Base-by-base conservation (phyloP, 2,329 filamentous ascomycete genomes). In the Ophiosphaerella narmari region DNA sequence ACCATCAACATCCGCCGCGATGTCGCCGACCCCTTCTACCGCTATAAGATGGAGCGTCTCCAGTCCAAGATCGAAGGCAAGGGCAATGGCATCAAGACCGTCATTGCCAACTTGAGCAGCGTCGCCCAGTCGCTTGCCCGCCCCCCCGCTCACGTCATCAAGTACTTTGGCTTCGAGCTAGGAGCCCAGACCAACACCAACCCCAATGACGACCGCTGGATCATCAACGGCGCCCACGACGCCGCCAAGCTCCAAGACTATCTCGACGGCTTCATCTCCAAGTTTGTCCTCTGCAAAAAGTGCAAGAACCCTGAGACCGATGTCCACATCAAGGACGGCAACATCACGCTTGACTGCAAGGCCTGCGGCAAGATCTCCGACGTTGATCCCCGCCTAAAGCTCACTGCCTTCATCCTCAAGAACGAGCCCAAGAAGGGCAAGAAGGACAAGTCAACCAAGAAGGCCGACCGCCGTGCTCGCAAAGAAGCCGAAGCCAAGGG, bases 1-100 rank as follows among this genome's bases (percentile, higher is more conserved):
- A 92, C 90, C 81, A 83, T 99, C 86, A 99, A 99, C 80, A 92
- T 97, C 79, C 92, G 92, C 78, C 91, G 68, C 73, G 93, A 97
- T 89, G 88, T 96, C 81, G 88, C 88, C 82, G 94, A 99, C 81
- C 89, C 89, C 80, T 99, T 97, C 86, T 99, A 99, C 82, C 94
- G 94, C 77, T 99, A 99, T 87, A 99, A 99, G 86, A 99, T 99
- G 94, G 94, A 97, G 82, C 88, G 87, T 68, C 82, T 99, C 74
- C 91, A 96, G 83, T 96, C 94, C 77, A 99, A 99, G 84, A 95
- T 99, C 69, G 94, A 99, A 81, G 94, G 94, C 79, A 99, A 99
- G 80, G 94, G 94, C 65, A 99, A 99, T 81, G 94, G 94, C 74
- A 99, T 99, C 86, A 99, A 99, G 83, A 99, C 77, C 68, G 94